phyloP scores from a whole-genome alignment of 306 rosid species.

The Chamaecrista fasciculata region DNA sequence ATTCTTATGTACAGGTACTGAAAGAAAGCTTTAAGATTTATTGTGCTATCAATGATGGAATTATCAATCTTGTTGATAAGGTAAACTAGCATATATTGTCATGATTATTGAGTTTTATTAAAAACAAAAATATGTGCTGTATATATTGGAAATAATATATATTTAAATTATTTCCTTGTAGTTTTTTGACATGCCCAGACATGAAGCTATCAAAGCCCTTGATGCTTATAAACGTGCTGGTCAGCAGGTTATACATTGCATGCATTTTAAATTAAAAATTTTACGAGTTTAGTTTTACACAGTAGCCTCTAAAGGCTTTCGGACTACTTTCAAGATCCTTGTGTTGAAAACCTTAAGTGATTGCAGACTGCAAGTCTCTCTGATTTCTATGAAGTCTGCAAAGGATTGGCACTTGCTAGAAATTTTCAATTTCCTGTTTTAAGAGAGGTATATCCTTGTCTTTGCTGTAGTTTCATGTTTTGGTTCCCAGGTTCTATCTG shows the following conservation, averaged over 20 bases:
- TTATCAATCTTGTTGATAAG: slow-evolving; percentile 98
- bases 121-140: background rate
- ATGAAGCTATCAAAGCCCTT: slow-evolving; percentile 87
- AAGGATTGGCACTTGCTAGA: slow-evolving; percentile 95
- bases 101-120: background rate
- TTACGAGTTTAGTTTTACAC: background rate
- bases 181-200: slow-evolving; percentile 99
- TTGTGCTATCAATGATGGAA: slow-evolving; percentile 91
- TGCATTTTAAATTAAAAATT: background rate
- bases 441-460: slow-evolving; percentile 62
- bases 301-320: background rate
- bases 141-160: slow-evolving; percentile 11
- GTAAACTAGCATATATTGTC: slow-evolving; percentile 38
- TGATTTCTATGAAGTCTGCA: slow-evolving; percentile 89
- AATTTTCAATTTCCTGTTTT: slow-evolving; percentile 95
- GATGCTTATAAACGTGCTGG: slow-evolving; percentile 96
- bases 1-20: slow-evolving; percentile 61
- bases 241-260: slow-evolving; percentile 66
- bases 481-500: background rate
- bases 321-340: slow-evolving; percentile 24
- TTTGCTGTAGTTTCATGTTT: slow-evolving; percentile 11
- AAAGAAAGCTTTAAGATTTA: slow-evolving; percentile 95
- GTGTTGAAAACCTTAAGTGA: slow-evolving; percentile 20
- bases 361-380: slow-evolving; percentile 82
- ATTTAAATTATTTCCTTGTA: slow-evolving; percentile 31